Evolutionary conservation across 305 asterid species (phyloP).

Genomic region (Fraxinus ornus): DNA sequence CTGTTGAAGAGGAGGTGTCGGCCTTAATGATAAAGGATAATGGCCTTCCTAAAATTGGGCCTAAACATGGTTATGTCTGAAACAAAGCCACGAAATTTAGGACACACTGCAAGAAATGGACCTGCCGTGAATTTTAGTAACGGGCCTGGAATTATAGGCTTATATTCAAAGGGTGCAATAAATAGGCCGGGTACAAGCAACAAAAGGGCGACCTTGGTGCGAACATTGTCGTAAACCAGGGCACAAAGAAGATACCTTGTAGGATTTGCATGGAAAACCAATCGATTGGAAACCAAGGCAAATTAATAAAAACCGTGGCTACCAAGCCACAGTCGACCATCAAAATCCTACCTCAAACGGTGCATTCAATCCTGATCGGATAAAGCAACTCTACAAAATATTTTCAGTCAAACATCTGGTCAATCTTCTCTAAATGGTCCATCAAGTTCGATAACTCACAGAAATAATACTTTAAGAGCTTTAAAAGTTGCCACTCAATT

Average conservation of each 20-base stretch:
- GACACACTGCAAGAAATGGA: too few relatives aligned
- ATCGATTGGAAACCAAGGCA: neutral
- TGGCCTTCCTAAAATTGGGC: neutral
- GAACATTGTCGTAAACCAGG: neutral
- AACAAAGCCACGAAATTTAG: too few relatives aligned
- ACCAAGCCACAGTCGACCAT: neutral
- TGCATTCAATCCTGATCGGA: neutral
- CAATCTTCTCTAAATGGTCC: too few relatives aligned
- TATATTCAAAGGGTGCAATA: neutral
- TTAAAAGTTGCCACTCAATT: too few relatives aligned
- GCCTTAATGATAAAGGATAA: neutral
- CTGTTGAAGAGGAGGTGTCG: neutral
- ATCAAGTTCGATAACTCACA: too few relatives aligned
- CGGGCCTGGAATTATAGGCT: neutral
- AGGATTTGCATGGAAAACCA: neutral
- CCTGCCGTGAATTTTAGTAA: too few relatives aligned
- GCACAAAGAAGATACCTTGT: neutral
- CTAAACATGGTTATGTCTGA: too few relatives aligned
- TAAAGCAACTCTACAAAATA: neutral
- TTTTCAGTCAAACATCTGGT: too few relatives aligned
- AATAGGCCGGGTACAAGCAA: neutral
- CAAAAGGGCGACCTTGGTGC: neutral
- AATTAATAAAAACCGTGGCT: neutral
- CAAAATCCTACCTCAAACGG: neutral
- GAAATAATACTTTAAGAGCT: too few relatives aligned